Base-by-base conservation (phyloP, 2,329 filamentous ascomycete species). In the Ascochyta fabae region DNA sequence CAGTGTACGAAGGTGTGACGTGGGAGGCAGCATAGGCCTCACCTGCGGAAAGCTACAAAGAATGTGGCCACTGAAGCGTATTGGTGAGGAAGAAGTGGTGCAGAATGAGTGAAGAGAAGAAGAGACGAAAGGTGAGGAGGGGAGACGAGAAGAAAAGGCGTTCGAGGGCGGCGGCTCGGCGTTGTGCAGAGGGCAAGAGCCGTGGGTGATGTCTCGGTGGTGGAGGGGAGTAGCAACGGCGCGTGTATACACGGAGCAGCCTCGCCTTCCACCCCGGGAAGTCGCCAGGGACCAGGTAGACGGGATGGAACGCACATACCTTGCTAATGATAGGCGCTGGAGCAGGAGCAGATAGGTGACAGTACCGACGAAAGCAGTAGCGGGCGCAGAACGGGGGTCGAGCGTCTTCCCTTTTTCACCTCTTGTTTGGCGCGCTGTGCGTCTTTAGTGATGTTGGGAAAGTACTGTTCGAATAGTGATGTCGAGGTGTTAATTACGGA, bases 41-140 rank as follows among this genome's bases (percentile, higher is more conserved):
- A 75, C 72, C 72, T 73, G 70, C 67, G 71, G 70, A 76, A 75
- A 75, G 74, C 74, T 76, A 75, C 73, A 75, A 77, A 77, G 74
- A 77, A 77, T 76, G 74, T 74, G 73, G 72, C 69, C 74, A 75
- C 73, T 75, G 73, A 77, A 72, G 70, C 69, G 72, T 75, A 74
- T 56, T 74, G 65, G 72, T 72, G 69, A 73, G 67, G 69, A 73
- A 71, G 72, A 71, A 72, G 72, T 74, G 70, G 65, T 68, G 61
- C 67, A 61, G 59, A 69, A 68, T 67, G 63, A 68, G 69, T 66
- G 61, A 63, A 65, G 60, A 62, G 58, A 62, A 61, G 61, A 65
- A 60, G 62, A 56, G 60, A 62, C 53, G 47, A 58, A 50, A 61
- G 42, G 44, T 35, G 58, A 61, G 27, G 61, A 51, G 49, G 53